Base-by-base conservation (phyloP, 164 flowering plant genomes). In the Buxus sempervirens region DNA sequence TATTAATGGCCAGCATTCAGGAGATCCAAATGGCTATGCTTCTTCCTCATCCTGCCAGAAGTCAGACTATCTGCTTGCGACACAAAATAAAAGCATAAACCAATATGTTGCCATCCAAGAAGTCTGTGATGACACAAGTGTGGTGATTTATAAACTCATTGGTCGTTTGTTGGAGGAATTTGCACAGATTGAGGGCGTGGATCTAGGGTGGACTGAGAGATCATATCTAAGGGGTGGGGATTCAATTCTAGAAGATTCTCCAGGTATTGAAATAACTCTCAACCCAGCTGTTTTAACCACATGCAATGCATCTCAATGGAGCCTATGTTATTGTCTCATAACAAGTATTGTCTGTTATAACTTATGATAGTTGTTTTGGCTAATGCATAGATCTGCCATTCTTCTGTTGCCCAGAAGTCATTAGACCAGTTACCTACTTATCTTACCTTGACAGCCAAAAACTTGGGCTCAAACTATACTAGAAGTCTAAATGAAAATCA, bases 101-200 rank as follows among this genome's bases (percentile, higher is more conserved):
- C 68, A 73, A 27, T 93, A 87, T 72, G 82, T 87, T 63, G 72
- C 69, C 6, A 60, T 90, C 45, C 94, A 93, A 81, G 91, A 86
- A 62, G 76, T 75, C 66, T 84, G 88, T 80, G 94, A 93, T 70
- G 79, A 84, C 54, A 75, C 89, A 26, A 86, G 97, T 73, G 65
- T 88, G 75, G 74, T 84, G 72, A 91, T 87, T 25, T 82, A 85
- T 79, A 73, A 68, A 65, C 77, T 86, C 54, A 76, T 87, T 66
- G 98, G 94, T 53, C 76, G 23, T 65, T 26, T 84, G 65, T 51
- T 93, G 68, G 81, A 82, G 41, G 77, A 67, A 61, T 81, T 82
- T 77, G 81, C 81, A 14, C 60, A 70, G 65, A 56, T 58, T 12
- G 81, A 83, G 61, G 81, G 76, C 58, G 32, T 80, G 24, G 70